Percentiles rank a stretch among this genome's conserved stretches.
Conservation (phyloP, 345 rosid species). For the Aquilaria malaccensis region DNA sequence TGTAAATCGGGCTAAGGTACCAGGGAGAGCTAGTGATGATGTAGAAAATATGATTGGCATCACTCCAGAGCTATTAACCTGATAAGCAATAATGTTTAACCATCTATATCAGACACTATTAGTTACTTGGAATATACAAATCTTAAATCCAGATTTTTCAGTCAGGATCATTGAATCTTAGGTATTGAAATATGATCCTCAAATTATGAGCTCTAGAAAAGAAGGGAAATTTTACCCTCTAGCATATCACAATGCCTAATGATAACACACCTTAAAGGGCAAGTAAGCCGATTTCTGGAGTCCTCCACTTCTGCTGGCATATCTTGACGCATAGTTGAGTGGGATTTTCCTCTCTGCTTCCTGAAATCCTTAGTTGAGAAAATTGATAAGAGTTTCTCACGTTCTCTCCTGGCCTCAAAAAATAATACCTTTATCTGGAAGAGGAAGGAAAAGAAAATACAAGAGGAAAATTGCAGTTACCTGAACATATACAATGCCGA, state of each 20-base stretch:
- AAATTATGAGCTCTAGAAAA: too few relatives aligned
- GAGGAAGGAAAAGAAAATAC: slow-evolving; percentile 1
- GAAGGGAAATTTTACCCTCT: slow-evolving; percentile 1
- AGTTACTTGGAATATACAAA: too few relatives aligned
- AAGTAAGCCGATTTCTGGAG: slow-evolving; percentile 90
- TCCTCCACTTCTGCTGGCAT: slow-evolving; percentile 68
- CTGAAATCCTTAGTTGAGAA: slow-evolving; percentile 45
- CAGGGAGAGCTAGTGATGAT: slow-evolving; percentile 92
- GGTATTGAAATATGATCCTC: too few relatives aligned
- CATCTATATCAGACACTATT: too few relatives aligned
- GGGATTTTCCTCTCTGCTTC: slow-evolving; percentile 99
- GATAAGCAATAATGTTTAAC: slow-evolving; percentile 7
- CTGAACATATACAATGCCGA: slow-evolving; percentile 97
- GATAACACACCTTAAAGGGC: slow-evolving; percentile 70
- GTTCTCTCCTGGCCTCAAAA: not conserved
- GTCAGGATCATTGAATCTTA: too few relatives aligned
- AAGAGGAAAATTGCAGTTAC: slow-evolving; percentile 26
- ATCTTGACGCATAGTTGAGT: slow-evolving; percentile 93
- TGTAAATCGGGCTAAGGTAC: slow-evolving; percentile 85
- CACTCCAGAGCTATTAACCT: slow-evolving; percentile 96
- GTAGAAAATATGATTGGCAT: slow-evolving; percentile 98
- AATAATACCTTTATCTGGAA: not conserved
- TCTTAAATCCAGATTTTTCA: too few relatives aligned
- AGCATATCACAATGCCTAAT: not conserved
- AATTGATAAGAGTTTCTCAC: slow-evolving; percentile 18